phyloP scores from a whole-genome alignment of 2,329 filamentous ascomycete genomes.

The Aaosphaeria arxii region DNA sequence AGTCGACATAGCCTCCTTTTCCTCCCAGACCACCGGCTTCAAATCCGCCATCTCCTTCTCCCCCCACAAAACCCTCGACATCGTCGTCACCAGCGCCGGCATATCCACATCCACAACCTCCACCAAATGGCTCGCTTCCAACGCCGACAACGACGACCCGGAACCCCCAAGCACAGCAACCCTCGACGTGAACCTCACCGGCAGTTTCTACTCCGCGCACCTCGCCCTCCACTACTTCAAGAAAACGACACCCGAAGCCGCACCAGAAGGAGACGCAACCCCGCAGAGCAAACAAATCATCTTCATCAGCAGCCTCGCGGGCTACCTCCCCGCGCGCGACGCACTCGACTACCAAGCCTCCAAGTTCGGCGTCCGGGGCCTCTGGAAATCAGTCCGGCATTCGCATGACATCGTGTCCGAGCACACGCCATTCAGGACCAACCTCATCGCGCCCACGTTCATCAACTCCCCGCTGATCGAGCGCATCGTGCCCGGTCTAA shows the following conservation, averaged over 20 bases:
- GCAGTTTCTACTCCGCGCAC: slow-evolving; percentile 21
- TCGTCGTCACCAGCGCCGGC: slow-evolving; percentile 27
- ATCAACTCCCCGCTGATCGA: slow-evolving; percentile 11
- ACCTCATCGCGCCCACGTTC: slow-evolving; percentile 15
- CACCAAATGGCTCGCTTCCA: slow-evolving; percentile 6
- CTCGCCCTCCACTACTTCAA: slow-evolving; percentile 33
- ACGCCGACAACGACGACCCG: slow-evolving; percentile 5
- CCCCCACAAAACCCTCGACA: slow-evolving; percentile 18
- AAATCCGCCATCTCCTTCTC: slow-evolving; percentile 20
- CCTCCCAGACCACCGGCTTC: slow-evolving; percentile 26
- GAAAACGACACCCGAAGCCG: not conserved
- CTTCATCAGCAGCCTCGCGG: slow-evolving; percentile 14
- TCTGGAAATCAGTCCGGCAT: slow-evolving; percentile 10
- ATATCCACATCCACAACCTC: slow-evolving; percentile 4
- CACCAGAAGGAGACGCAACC: not conserved
- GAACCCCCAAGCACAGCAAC: slow-evolving; percentile 20
- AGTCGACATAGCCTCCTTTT: slow-evolving; percentile 24
- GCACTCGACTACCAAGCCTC: slow-evolving; percentile 10
- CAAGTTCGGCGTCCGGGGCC: slow-evolving; percentile 15
- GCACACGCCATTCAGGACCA: slow-evolving; percentile 6
- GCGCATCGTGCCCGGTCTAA: slow-evolving; percentile 1
- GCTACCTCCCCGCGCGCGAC: slow-evolving; percentile 9
- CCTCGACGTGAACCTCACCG: slow-evolving; percentile 25
- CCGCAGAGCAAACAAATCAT: slow-evolving; percentile 12
- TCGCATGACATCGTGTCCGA: slow-evolving; percentile 2